Percentiles rank a stretch among this genome's conserved stretches.
phyloP scores from a whole-genome alignment of 78 protist species.

The Thecamonas trahens region DNA sequence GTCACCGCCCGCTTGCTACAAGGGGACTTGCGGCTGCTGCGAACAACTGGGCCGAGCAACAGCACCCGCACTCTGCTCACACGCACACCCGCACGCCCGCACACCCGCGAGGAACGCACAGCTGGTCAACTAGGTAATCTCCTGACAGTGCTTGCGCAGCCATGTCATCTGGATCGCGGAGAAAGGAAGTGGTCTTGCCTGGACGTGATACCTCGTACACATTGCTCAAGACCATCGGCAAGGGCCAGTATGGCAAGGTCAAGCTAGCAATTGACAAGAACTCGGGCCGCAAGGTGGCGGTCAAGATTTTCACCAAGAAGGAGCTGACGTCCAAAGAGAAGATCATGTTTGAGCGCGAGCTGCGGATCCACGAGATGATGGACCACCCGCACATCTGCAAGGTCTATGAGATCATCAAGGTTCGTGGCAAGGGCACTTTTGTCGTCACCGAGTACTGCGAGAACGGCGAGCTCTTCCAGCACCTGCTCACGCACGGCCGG shows the following conservation, averaged over 20 bases:
- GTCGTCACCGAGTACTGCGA: slow-evolving; percentile 31
- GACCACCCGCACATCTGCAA: slow-evolving; percentile 57
- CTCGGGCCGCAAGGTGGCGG: slow-evolving; percentile 31
- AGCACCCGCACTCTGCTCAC: too few species aligned
- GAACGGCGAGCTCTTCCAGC: slow-evolving; percentile 51
- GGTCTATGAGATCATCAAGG: slow-evolving; percentile 39
- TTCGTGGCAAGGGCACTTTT: slow-evolving; percentile 18
- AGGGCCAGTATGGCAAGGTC: neutral
- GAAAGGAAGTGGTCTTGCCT: too few species aligned
- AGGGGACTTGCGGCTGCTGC: too few species aligned
- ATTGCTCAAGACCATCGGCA: neutral
- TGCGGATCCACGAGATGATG: slow-evolving; percentile 30
- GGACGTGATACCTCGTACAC: too few species aligned
- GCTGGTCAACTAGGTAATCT: too few species aligned
- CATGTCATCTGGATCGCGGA: too few species aligned
- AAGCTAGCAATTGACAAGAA: neutral
- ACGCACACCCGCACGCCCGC: too few species aligned
- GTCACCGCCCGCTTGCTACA: too few species aligned
- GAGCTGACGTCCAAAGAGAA: slow-evolving; percentile 25
- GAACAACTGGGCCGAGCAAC: too few species aligned
- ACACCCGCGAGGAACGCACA: too few species aligned
- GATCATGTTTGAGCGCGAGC: slow-evolving; percentile 48
- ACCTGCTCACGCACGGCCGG: slow-evolving; percentile 31
- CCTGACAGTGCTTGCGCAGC: too few species aligned
- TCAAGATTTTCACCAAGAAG: slow-evolving; percentile 37